These are phyloP conservation scores for Diaporthe aspalathi DNA, from an alignment of 2,329 filamentous ascomycete species.

Conservation along the genomic window DNA sequence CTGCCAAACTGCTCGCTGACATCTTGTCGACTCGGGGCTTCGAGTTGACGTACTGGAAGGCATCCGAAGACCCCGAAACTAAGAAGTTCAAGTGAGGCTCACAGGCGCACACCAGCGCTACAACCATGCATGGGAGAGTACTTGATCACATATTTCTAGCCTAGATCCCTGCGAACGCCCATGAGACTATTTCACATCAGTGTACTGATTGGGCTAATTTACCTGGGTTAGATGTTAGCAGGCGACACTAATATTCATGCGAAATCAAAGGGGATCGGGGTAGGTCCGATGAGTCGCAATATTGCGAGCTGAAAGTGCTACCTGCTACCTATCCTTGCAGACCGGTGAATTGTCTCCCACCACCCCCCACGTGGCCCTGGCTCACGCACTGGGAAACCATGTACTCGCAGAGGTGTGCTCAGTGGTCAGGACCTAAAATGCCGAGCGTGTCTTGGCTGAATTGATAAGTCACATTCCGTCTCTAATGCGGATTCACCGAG, in stretches of 20 bases:
- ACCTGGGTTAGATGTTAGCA: too few species aligned
- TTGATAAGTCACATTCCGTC: background rate
- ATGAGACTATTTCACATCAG: too few species aligned
- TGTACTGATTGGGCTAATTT: too few species aligned
- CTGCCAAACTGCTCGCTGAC: slow-evolving; percentile 5
- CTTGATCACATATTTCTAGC: too few species aligned
- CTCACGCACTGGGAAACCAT: too few species aligned
- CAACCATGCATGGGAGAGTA: too few species aligned
- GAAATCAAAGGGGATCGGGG: background rate
- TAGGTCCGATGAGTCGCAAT: background rate
- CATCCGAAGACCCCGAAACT: background rate
- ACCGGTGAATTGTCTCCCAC: background rate
- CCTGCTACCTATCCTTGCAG: background rate
- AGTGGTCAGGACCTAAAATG: too few species aligned
- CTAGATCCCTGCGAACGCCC: background rate
- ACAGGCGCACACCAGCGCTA: too few species aligned
- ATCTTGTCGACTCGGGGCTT: background rate
- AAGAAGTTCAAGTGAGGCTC: background rate
- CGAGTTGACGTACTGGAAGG: background rate
- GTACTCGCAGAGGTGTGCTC: too few species aligned
- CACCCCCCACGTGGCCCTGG: too few species aligned
- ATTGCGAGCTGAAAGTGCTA: background rate
- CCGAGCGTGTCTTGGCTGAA: slow-evolving; percentile 7
- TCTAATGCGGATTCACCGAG: background rate
- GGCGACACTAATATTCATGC: too few species aligned